Base-by-base conservation (phyloP, 2,329 filamentous ascomycete genomes). In the Fusarium decemcellulare region DNA sequence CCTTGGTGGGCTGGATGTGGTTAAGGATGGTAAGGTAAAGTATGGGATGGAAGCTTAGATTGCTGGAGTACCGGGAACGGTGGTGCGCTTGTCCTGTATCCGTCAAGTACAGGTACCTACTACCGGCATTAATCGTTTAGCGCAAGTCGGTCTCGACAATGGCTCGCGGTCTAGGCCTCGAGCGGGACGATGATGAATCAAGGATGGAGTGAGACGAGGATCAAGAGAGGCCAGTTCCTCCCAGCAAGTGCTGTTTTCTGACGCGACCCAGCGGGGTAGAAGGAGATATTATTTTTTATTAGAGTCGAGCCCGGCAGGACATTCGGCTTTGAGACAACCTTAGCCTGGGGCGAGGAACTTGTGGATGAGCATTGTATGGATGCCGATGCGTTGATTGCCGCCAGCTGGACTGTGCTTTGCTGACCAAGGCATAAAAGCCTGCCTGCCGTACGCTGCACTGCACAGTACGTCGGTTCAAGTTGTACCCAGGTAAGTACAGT, bases 51-150 rank as follows among this genome's bases (percentile, higher is more conserved):
- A 65, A 59, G 53, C 66, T 50, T 47, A 51, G 44, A 36, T 46
- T 65, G 55, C 50, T 68, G 29, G 37, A 53, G 46, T 59, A 68
- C 63, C 42, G 46, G 51, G 68, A 65, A 61, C 56, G 64, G 61
- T 34, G 47, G 46, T 59, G 56, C 56, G 34, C 56, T 59, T 52
- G 47, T 44, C n/a, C 46, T 59, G 16, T 59, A 59, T 43, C 61
- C 61, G 16, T n/a, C 46, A 67, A 59, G 67, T 71, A 62, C 46
- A 59, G 37, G 60, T 70, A 71, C 64, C 59, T 37, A 37, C 29
- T 32, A 39, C 50, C 59, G 67, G 62, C 48, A 54, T 59, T 59
- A 43, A 40, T 59, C 12, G 56, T n/a, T 30, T 40, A 61, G 55
- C 46, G 48, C 50, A 44, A 59, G 56, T 68, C 56, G 60, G 44